Base-by-base conservation (phyloP, 2,329 filamentous ascomycete species). In the Aspergillus pseudotamarii region DNA sequence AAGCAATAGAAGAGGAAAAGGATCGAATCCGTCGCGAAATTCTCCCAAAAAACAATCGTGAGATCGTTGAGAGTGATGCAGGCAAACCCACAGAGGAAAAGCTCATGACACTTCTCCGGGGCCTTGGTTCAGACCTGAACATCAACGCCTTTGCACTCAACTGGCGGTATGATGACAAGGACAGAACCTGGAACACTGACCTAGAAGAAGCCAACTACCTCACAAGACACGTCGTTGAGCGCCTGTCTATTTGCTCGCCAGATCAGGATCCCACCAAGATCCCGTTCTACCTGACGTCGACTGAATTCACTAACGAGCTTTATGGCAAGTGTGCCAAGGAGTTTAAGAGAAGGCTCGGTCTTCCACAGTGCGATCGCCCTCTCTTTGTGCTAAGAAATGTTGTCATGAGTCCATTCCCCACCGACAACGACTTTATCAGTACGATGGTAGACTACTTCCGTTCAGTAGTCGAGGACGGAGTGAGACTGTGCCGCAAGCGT, bases 181-280 rank as follows among this genome's bases (percentile, higher is more conserved):
- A 82, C 19, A 79, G 79, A 1, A 70, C 57, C 0, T 70, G 81
- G n/a, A 84, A 84, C 62, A 71, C 69, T 0, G 80, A 83, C 56
- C 72, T 83, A 2, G 81, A 81, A 62, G 81, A 83, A 65, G 81
- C 82, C 9, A 84, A 84, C 62, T 81, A 83, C 63, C 74, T 84
- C 30, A 84, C 82, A 76, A 75, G 74, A 62, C 72, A 78, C 6
- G 78, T 84, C 11, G 72, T 83, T 1, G 72, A 82, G 45, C 70
- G 67, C 0, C 67, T 84, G 0, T 83, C 81, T 0, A 78, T 83
- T 38, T 79, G 78, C 28, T 77, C 75, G 0, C 75, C 78, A 0
- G 72, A 75, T 14, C 79, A 80, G 8, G 75, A 82, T 10, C 66
- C 66, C 14, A 41, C 36, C 21, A 41, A 75, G 16, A 81, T 82